These are phyloP conservation scores for Calycina marina DNA, from an alignment of 2,329 filamentous ascomycete genomes.

Conservation along the genomic window DNA sequence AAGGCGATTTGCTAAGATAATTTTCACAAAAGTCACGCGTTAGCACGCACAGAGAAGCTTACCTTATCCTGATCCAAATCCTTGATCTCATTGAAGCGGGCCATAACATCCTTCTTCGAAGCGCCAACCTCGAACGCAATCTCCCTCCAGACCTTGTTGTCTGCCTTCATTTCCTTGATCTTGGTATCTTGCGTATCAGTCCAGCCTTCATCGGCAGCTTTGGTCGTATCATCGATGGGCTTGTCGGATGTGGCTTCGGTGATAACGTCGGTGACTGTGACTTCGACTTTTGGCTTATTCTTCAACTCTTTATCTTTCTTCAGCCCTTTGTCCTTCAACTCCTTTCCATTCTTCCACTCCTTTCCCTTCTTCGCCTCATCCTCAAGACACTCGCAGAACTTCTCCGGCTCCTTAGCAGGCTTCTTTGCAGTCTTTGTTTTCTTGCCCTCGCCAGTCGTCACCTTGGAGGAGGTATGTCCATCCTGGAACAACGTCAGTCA, in stretches of 20 bases:
- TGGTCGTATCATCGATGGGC: slow-evolving; percentile 1
- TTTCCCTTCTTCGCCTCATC: too few relatives aligned
- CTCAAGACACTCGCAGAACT: not conserved
- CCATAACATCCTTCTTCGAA: slow-evolving; percentile 8
- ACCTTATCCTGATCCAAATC: too few relatives aligned
- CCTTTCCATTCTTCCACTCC: slow-evolving; percentile 1
- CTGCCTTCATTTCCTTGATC: slow-evolving; percentile 15
- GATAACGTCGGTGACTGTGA: too few relatives aligned
- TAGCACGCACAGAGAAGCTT: too few relatives aligned
- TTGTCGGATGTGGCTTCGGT: too few relatives aligned
- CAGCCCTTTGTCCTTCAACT: slow-evolving; percentile 1
- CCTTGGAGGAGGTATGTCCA: not conserved
- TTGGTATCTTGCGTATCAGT: slow-evolving; percentile 15
- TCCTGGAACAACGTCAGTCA: too few relatives aligned
- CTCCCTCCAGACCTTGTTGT: slow-evolving; percentile 15
- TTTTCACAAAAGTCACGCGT: too few relatives aligned
- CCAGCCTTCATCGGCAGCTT: too few relatives aligned
- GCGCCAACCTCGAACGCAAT: slow-evolving; percentile 8
- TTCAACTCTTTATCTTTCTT: slow-evolving; percentile 4
- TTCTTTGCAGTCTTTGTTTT: not conserved
- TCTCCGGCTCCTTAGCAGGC: not conserved
- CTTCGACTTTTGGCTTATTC: too few relatives aligned
- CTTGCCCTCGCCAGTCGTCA: not conserved
- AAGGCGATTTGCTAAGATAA: too few relatives aligned
- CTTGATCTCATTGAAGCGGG: slow-evolving; percentile 9